Conservation (phyloP, 441 rosid genomes). For the Francoa sonchifolia region DNA sequence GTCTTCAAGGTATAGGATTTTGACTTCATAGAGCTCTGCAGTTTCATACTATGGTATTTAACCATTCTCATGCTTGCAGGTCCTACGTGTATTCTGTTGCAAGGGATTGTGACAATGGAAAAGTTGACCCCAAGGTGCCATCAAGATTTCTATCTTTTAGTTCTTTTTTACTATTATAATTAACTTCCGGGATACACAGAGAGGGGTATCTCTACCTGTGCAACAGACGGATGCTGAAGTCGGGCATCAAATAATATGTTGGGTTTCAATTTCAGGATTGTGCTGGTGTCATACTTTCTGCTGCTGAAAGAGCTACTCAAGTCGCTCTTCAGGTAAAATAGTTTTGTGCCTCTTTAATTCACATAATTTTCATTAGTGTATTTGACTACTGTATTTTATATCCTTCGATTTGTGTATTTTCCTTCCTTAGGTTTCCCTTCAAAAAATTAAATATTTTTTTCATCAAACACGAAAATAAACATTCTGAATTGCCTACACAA, state of each 20-base stretch:
- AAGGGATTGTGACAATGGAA: constrained; percentile 75
- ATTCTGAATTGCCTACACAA: no score
- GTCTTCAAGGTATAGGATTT: constrained; percentile 59
- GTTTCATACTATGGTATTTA: constrained; percentile 4
- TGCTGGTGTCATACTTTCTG: constrained; percentile 84
- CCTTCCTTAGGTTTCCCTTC: no score
- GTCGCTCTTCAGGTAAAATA: constrained; percentile 79
- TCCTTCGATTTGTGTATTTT: background rate
- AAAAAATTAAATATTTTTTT: no score
- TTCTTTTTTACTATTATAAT: background rate
- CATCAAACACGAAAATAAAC: no score
- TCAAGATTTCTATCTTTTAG: no score
- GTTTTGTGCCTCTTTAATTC: constrained; percentile 1
- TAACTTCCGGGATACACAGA: no score
- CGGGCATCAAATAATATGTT: background rate
- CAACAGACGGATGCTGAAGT: no score
- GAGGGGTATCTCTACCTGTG: no score
- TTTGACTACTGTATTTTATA: background rate
- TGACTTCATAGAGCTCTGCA: constrained; percentile 3
- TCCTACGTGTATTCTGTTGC: constrained; percentile 88
- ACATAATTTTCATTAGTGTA: constrained; percentile 1
- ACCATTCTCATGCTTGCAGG: constrained; percentile 28
- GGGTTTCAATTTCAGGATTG: constrained; percentile 48
- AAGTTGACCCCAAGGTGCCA: constrained; percentile 62
- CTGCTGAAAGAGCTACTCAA: constrained; percentile 93